These are phyloP conservation scores for Posidonia oceanica DNA, from an alignment of 116 monocot species.

Conservation along the genomic window DNA sequence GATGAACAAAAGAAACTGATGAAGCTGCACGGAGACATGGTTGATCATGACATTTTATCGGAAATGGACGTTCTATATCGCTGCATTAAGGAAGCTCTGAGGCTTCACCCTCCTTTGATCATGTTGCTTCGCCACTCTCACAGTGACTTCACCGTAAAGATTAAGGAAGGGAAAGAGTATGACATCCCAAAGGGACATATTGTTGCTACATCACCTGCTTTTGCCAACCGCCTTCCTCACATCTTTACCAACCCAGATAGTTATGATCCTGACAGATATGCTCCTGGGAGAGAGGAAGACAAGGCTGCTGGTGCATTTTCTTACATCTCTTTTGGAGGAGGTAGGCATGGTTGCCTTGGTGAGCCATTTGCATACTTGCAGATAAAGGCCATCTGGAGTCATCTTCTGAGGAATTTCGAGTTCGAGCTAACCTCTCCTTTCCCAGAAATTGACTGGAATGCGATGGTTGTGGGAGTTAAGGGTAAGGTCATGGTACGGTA, in stretches of 20 bases:
- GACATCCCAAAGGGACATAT: conserved; percentile 84
- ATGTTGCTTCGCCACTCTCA: conserved; percentile 85
- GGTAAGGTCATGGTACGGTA: conserved; percentile 80
- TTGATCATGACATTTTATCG: conserved; percentile 77
- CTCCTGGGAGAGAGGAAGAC: conserved; percentile 81
- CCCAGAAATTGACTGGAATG: conserved; percentile 89
- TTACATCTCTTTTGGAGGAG: conserved; percentile 90
- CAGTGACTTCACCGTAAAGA: conserved; percentile 71
- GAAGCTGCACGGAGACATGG: conserved; percentile 50
- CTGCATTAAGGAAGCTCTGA: conserved; percentile 93
- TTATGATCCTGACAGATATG: conserved; percentile 71
- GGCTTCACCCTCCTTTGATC: conserved; percentile 89
- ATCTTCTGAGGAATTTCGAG: conserved; percentile 86
- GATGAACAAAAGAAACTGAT: conserved; percentile 76
- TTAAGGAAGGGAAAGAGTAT: conserved; percentile 64
- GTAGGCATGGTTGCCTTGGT: conserved; percentile 93
- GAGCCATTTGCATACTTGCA: conserved; percentile 95
- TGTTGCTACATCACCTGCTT: conserved; percentile 84
- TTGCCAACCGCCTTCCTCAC: conserved; percentile 79
- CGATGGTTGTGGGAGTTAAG: conserved; percentile 96
- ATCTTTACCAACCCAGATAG: conserved; percentile 78
- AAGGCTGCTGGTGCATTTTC: conserved; percentile 88
- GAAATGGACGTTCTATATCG: conserved; percentile 87
- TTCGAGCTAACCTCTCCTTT: conserved; percentile 86
- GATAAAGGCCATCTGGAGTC: conserved; percentile 96